phyloP scores from a whole-genome alignment of 495 filamentous ascomycete genomes.

The Glutinoglossum americanum region DNA sequence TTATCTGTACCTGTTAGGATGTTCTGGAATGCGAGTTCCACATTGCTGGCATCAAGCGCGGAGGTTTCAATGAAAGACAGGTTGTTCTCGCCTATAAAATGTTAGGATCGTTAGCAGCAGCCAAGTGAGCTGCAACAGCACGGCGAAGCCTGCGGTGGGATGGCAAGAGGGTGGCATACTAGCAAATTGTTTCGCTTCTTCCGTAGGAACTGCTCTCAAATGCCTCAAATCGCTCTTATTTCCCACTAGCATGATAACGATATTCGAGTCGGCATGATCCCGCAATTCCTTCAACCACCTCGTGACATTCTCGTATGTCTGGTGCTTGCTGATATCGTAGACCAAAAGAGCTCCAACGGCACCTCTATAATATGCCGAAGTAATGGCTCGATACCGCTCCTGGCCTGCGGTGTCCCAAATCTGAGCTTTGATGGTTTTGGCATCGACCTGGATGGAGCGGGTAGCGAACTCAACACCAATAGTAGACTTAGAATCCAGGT shows the following conservation, averaged over 20 bases:
- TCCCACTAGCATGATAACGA: conserved; percentile 98
- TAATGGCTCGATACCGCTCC: conserved; percentile 97
- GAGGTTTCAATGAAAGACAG: conserved; percentile 98
- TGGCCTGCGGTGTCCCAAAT: conserved; percentile 99
- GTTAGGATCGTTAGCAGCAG: conserved; percentile 2
- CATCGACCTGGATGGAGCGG: conserved; percentile 94
- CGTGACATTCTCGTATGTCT: conserved; percentile 97
- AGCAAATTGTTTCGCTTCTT: conserved; percentile 95
- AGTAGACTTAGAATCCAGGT: conserved; percentile 98
- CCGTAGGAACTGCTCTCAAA: conserved; percentile 88
- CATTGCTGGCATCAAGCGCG: conserved; percentile 94
- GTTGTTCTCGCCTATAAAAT: conserved; percentile 60
- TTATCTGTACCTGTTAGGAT: conserved; percentile 70
- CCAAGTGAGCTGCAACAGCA: not conserved
- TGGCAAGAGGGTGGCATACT: conserved; percentile 35
- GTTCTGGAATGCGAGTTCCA: conserved; percentile 98
- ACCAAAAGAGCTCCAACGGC: conserved; percentile 94
- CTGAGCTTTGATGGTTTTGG: conserved; percentile 99
- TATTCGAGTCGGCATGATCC: conserved; percentile 96
- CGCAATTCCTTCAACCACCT: conserved; percentile 98
- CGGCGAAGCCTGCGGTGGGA: not conserved
- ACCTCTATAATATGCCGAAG: conserved; percentile 94
- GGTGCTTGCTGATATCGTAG: conserved; percentile 98
- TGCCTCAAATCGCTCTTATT: conserved; percentile 99
- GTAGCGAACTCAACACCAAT: conserved; percentile 99